A percentile compares a stretch with the other conserved stretches of the same genome.
Evolutionary conservation across 768 basidiomycete genomes (phyloP).

Genomic region (Lyophyllum shimeji): DNA sequence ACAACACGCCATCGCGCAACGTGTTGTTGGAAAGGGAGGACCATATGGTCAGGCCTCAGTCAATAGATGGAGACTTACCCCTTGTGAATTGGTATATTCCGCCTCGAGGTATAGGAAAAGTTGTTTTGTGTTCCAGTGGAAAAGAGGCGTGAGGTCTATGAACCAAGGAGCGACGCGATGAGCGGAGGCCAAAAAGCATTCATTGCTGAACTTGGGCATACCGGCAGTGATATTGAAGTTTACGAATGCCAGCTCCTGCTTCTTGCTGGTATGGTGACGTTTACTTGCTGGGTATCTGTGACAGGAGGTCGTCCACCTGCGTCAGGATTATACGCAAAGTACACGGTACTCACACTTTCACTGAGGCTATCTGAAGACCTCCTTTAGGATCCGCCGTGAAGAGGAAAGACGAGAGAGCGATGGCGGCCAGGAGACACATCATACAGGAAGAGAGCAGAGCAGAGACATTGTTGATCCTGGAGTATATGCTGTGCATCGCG

Average conservation of each 20-base stretch:
- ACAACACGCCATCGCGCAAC: background rate
- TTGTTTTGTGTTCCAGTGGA: constrained; percentile 98
- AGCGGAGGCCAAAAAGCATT: background rate
- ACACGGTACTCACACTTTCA: constrained; percentile 69
- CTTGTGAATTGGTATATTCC: constrained; percentile 72
- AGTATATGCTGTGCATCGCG: constrained; percentile 67
- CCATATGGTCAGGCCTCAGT: background rate
- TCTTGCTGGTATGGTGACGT: constrained; percentile 54
- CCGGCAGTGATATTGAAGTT: constrained; percentile 83
- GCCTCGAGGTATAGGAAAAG: constrained; percentile 85
- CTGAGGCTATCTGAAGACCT: constrained; percentile 53
- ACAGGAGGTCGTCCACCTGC: background rate
- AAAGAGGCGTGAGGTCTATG: constrained; percentile 77
- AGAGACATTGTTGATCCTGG: constrained; percentile 73
- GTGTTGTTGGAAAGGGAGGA: background rate
- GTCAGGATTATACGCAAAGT: constrained; percentile 5
- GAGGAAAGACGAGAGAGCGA: constrained; percentile 73
- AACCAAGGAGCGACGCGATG: background rate
- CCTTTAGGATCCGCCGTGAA: constrained; percentile 61
- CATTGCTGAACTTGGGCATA: constrained; percentile 30
- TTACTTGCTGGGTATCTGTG: constrained; percentile 47
- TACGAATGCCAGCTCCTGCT: constrained; percentile 78
- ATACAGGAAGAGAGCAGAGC: constrained; percentile 73
- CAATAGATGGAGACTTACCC: constrained; percentile 47
- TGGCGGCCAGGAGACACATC: constrained; percentile 67